Base-by-base conservation (phyloP, 345 rosid species). In the Arabidopsis suecica region DNA sequence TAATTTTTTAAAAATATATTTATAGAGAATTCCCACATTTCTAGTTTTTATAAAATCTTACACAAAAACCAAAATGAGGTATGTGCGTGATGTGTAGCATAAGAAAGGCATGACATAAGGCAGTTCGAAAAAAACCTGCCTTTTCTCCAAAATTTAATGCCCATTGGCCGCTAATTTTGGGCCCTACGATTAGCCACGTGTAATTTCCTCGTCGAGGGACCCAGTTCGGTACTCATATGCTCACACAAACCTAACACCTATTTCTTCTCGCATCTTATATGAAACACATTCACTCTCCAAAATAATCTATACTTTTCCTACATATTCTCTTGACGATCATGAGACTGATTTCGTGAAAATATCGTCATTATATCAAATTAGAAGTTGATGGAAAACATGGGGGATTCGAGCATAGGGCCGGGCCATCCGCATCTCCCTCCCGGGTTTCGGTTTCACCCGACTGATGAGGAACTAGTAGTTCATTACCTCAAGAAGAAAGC, bases 401-500 rank as follows among this genome's bases (percentile, higher is more conserved):
- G 80, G 0, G 80, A 76, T 56, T 76, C 80, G 5, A 69, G 65
- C 65, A 41, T 61, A 22, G 82, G 76, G 0, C 47, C 74, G 1
- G 77, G 61, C 23, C 82, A 83, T 75, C 84, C 81, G 1, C 80
- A 75, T 44, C 82, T 83, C 7, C 86, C 86, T 33, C 86, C 86
- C 8, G 86, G 86, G 48, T 83, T 83, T 45, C 80, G 93, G 28
- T 88, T 88, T 82, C 93, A 88, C 54, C 93, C 90, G 23, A 88
- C 93, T 0, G 93, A 88, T 6, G 93, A 88, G 53, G 93, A 88
- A 74, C 82, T 88, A 0, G 89, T 88, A 0, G 90, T 88, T 68
- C 88, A 88, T 79, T 88, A 88, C 78, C 93, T 88, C 12, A 86
- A 88, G 45, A 82, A 80, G 79, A 87, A 88, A 76, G 89, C 83